phyloP scores from a whole-genome alignment of 805 yeast species.

The Suhomyces vadensis region DNA sequence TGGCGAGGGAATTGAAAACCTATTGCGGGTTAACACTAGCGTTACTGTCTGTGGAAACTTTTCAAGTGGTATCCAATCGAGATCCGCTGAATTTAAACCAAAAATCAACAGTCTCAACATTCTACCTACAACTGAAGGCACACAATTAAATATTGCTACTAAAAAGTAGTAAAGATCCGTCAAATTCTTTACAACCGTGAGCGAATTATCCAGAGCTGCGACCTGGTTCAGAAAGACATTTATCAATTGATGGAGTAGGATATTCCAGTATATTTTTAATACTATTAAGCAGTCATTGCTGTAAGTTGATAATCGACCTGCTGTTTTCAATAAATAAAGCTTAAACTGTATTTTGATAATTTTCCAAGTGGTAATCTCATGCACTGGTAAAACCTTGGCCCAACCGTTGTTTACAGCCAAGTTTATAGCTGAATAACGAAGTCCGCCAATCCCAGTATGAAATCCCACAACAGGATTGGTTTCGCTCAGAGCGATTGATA shows the following conservation, averaged over 20 bases:
- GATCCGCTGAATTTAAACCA: not conserved
- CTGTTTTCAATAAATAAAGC: not conserved
- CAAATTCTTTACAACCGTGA: not conserved
- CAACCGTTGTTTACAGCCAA: not conserved
- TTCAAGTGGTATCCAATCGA: not conserved
- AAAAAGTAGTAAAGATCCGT: not conserved
- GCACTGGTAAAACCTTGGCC: not conserved
- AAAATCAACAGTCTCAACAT: not conserved
- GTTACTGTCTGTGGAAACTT: conserved; percentile 15
- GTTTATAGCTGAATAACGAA: not conserved
- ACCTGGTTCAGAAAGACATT: not conserved
- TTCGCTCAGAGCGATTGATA: too few species aligned
- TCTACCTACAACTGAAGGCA: not conserved
- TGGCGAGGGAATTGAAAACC: conserved; percentile 34
- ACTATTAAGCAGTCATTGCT: not conserved
- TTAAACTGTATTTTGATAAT: not conserved
- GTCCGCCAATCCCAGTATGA: not conserved
- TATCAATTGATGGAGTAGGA: not conserved
- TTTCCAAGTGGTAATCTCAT: not conserved
- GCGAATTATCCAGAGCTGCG: not conserved
- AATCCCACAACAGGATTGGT: too few species aligned
- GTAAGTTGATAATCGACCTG: not conserved
- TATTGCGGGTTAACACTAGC: conserved; percentile 30
- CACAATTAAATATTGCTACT: not conserved
- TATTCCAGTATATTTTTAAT: not conserved